These are phyloP conservation scores for Sporothrix dimorphospora DNA, from an alignment of 2,329 filamentous ascomycete species.

Conservation along the genomic window DNA sequence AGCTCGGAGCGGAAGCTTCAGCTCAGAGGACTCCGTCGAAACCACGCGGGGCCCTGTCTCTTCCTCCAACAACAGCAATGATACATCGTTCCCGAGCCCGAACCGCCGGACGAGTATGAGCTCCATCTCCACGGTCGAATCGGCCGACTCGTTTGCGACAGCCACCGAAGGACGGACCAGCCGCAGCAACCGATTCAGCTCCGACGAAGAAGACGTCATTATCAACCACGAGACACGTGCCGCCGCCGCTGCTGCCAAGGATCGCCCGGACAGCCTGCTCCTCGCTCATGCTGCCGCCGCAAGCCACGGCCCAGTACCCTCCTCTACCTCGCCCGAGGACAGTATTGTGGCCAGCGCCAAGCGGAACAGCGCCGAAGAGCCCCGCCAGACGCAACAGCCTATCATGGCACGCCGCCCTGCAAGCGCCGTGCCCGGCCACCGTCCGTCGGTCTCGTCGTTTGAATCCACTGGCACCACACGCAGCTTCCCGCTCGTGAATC, in stretches of 20 bases:
- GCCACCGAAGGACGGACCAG: slow-evolving; percentile 55
- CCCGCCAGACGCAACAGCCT: slow-evolving; percentile 30
- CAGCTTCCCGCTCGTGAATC: slow-evolving; percentile 61
- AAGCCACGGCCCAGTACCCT: neutral
- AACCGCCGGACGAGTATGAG: slow-evolving; percentile 34
- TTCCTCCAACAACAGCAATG: slow-evolving; percentile 26
- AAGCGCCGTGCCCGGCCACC: slow-evolving; percentile 48
- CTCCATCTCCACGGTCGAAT: slow-evolving; percentile 44
- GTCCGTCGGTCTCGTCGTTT: slow-evolving; percentile 60
- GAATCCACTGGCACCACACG: slow-evolving; percentile 62
- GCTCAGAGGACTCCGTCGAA: slow-evolving; percentile 64
- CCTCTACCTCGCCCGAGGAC: neutral
- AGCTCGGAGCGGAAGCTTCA: slow-evolving; percentile 54
- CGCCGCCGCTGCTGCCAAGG: neutral
- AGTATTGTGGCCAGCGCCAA: neutral
- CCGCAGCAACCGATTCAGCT: slow-evolving; percentile 37
- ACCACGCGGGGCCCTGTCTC: slow-evolving; percentile 58
- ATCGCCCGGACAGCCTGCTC: slow-evolving; percentile 16
- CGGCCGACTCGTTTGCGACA: slow-evolving; percentile 60
- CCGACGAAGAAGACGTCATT: slow-evolving; percentile 26
- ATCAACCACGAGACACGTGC: slow-evolving; percentile 2
- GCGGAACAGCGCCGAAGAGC: slow-evolving; percentile 32
- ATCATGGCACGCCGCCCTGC: slow-evolving; percentile 46
- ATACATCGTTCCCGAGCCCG: slow-evolving; percentile 12
- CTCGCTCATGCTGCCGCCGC: neutral